phyloP scores from a whole-genome alignment of 1,284 basidiomycete species.

The Boletus holoroseus region DNA sequence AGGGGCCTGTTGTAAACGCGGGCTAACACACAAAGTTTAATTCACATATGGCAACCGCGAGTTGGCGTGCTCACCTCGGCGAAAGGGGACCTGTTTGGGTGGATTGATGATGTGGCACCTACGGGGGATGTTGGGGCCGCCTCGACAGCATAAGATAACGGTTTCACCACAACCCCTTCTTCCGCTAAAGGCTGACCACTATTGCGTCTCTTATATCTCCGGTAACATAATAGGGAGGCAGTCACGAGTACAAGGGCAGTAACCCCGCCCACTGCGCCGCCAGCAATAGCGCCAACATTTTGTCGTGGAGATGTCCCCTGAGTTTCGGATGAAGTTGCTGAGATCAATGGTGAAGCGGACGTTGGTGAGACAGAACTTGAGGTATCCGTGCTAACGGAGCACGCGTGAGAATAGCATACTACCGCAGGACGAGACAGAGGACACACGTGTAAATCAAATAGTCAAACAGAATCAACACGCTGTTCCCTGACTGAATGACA shows the following conservation, averaged over 20 bases:
- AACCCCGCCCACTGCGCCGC: conserved; percentile 9
- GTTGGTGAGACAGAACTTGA: background rate
- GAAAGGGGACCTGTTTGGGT: fast-evolving
- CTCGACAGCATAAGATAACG: background rate
- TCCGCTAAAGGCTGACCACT: fast-evolving
- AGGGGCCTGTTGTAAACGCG: no score
- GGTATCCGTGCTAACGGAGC: conserved; percentile 3
- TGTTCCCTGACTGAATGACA: background rate
- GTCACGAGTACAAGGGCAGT: background rate
- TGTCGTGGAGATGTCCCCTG: background rate
- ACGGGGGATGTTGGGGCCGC: no score
- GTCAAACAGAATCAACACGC: conserved; percentile 15
- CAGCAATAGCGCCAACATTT: conserved; percentile 5
- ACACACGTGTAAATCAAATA: conserved; percentile 19
- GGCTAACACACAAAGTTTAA: background rate
- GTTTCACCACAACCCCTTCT: background rate
- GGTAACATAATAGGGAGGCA: conserved; percentile 1
- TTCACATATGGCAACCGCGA: background rate
- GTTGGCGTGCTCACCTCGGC: background rate
- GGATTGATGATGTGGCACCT: background rate
- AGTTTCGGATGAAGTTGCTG: background rate
- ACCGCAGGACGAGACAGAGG: background rate
- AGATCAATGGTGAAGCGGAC: background rate
- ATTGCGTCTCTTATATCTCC: background rate
- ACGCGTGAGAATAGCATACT: background rate